Percentiles rank a stretch among this genome's conserved stretches.
These are phyloP conservation scores for Pleurostoma richardsiae DNA, from an alignment of 2,329 filamentous ascomycete genomes.

Conservation along the genomic window DNA sequence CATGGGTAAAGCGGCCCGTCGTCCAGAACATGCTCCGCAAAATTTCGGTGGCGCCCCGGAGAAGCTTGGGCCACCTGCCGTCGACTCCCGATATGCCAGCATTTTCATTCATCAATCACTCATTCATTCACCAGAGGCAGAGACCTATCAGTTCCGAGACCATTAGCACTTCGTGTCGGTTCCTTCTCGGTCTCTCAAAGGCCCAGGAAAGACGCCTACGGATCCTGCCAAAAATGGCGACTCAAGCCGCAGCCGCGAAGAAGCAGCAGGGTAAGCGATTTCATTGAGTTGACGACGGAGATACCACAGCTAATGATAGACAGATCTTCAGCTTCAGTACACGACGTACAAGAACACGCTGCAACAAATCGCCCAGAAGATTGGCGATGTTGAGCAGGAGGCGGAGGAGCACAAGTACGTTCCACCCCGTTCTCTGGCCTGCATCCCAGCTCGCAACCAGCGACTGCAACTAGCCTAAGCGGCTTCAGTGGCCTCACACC, in stretches of 20 bases:
- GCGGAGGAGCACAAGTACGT: constrained; percentile 95
- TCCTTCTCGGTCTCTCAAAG: no score
- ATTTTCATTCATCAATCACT: no score
- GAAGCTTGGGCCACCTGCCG: no score
- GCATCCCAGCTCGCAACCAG: constrained; percentile 2
- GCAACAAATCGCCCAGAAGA: constrained; percentile 91
- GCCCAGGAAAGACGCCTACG: no score
- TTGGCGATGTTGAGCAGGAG: constrained; percentile 96
- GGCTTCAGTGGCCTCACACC: constrained; percentile 1
- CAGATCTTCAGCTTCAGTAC: constrained; percentile 78
- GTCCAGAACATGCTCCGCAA: no score
- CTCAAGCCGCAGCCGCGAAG: constrained; percentile 52
- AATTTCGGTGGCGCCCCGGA: no score
- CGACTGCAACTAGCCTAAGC: not conserved
- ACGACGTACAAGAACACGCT: constrained; percentile 72
- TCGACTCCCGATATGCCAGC: no score
- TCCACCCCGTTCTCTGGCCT: constrained; percentile 1
- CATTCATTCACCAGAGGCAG: no score
- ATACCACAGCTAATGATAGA: constrained; percentile 3
- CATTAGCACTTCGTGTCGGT: no score
- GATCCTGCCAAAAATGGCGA: constrained; percentile 32
- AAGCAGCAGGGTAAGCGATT: constrained; percentile 64
- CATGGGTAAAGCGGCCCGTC: no score
- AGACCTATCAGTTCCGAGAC: no score
- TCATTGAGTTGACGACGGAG: not conserved